phyloP scores from a whole-genome alignment of 1,284 basidiomycete genomes.

The Boletus semigastroideus region DNA sequence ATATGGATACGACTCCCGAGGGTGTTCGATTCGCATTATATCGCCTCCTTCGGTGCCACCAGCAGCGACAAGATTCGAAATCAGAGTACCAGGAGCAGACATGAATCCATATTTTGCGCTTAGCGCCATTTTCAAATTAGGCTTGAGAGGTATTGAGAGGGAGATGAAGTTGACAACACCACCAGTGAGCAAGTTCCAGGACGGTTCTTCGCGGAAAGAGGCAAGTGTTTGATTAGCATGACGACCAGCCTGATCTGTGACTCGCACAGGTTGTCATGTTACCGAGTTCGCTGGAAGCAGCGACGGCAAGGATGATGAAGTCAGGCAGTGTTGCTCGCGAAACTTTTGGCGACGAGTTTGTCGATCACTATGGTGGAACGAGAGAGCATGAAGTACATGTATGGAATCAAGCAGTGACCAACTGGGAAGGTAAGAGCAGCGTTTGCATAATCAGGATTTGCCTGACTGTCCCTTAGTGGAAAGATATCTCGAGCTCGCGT shows the following conservation, averaged over 20 bases:
- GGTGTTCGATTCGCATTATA: conserved; percentile 88
- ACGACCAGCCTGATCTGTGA: neutral
- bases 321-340: conserved; percentile 81
- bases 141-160: conserved; percentile 84
- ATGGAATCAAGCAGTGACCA: conserved; percentile 89
- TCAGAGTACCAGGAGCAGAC: conserved; percentile 95
- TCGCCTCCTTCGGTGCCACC: conserved; percentile 83
- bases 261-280: conserved; percentile 61
- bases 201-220: conserved; percentile 34
- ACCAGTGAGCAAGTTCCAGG: conserved; percentile 59
- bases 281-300: conserved; percentile 75
- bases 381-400: conserved; percentile 84
- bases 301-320: conserved; percentile 78
- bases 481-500: conserved; percentile 81
- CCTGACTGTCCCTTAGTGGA: conserved; percentile 55
- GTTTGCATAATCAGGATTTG: neutral
- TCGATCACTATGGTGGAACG: conserved; percentile 93
- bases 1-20: conserved; percentile 94
- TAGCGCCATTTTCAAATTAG: conserved; percentile 83
- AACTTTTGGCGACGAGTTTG: conserved; percentile 84
- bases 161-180: conserved; percentile 68
- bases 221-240: conserved; percentile 14
- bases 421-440: conserved; percentile 79
- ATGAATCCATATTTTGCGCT: conserved; percentile 92
- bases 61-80: conserved; percentile 83